Conservation (phyloP, 176 grass and related monocot species). For the Musa acuminata region DNA sequence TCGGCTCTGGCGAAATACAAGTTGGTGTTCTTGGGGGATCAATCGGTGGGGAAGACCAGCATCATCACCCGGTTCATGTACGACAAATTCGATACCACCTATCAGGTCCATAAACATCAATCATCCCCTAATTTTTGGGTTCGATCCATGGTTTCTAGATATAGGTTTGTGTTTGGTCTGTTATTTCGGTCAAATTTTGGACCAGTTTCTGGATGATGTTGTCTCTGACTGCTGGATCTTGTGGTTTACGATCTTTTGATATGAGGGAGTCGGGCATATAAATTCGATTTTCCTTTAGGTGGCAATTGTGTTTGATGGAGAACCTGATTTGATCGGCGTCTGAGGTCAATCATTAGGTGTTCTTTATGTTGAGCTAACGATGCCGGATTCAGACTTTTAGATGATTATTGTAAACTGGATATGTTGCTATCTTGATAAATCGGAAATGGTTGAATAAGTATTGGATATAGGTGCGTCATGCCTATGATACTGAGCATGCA, state of each 20-base stretch:
- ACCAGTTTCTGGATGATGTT: not conserved
- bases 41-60: conserved; percentile 1
- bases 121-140: not conserved
- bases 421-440: too few relatives aligned
- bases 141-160: not conserved
- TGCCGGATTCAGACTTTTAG: too few relatives aligned
- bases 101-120: not conserved
- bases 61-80: conserved; percentile 1
- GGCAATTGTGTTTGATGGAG: too few relatives aligned
- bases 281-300: too few relatives aligned
- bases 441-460: too few relatives aligned
- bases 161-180: not conserved
- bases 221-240: not conserved
- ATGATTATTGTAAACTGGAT: too few relatives aligned
- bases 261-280: too few relatives aligned
- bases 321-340: too few relatives aligned
- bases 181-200: not conserved
- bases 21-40: conserved; percentile 3
- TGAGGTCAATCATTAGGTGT: too few relatives aligned
- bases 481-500: too few relatives aligned
- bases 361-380: too few relatives aligned
- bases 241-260: not conserved
- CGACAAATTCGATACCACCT: not conserved
- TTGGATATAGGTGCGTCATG: too few relatives aligned
- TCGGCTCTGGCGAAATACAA: conserved; percentile 2